Conservation (phyloP, 495 filamentous ascomycete species). For the Beverwykella pulmonaria region DNA sequence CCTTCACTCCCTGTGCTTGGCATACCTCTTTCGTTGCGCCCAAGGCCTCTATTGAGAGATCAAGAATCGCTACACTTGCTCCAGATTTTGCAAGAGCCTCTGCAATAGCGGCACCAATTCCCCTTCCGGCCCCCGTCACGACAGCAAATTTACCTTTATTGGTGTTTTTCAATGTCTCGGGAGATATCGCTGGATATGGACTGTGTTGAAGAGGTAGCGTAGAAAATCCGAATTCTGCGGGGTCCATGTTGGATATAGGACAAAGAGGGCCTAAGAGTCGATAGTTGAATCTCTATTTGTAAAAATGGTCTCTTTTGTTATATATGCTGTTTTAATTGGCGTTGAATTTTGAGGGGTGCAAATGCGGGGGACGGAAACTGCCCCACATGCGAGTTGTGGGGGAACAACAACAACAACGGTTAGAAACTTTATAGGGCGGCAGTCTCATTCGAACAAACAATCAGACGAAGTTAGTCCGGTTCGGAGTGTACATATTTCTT, state of each 20-base stretch:
- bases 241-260: slow-evolving; percentile 19
- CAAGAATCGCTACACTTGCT: slow-evolving; percentile 28
- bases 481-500: too few relatives aligned
- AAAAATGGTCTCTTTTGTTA: too few relatives aligned
- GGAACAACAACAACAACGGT: too few relatives aligned
- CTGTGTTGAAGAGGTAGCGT: slow-evolving; percentile 23
- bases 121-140: slow-evolving; percentile 34
- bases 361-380: not conserved
- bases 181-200: slow-evolving; percentile 20
- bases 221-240: slow-evolving; percentile 26
- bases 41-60: slow-evolving; percentile 12
- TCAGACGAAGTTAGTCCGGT: too few relatives aligned
- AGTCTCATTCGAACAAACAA: not conserved
- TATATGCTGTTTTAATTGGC: too few relatives aligned
- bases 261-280: too few relatives aligned
- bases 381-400: not conserved
- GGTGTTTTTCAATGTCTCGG: slow-evolving; percentile 5
- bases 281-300: too few relatives aligned
- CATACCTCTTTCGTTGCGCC: slow-evolving; percentile 15
- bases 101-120: slow-evolving; percentile 36
- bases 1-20: slow-evolving; percentile 22
- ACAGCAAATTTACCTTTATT: slow-evolving; percentile 35
- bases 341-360: not conserved
- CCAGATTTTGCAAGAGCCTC: slow-evolving; percentile 32
- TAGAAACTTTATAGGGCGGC: too few relatives aligned